Evolutionary conservation across 73 alveolate species (phyloP), one percentile per base, ranked within the genome.

Genomic region (Paramecium pentaurelia): DNA sequence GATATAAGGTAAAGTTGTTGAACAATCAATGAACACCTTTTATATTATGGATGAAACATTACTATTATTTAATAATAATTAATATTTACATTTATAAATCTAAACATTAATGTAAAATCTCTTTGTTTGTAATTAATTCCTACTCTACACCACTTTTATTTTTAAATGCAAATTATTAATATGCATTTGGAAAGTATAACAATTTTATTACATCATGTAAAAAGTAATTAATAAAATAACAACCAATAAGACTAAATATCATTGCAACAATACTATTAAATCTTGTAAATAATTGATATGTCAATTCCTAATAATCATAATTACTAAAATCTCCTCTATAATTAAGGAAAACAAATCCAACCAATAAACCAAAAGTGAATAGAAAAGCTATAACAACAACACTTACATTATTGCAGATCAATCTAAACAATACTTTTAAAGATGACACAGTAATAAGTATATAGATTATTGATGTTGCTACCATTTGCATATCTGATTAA

Each of bases 251-350:
- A 42, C 77, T 16, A 47, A 80, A 80, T 25, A 80, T 9, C 18
- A 80, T 80, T 0, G 91, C 91, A 32, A 80, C 91, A 3, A 80
- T 80, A 8, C 77, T 45, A 80, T 80, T 80, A 25, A n/a, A 80
- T 45, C 91, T 40, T 16, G 75, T 40, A 80, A 80, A 80, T 25
- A 80, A 47, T 27, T 80, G 30, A 27, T 80, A 49, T 4, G 91
- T 80, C 34, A 80, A 47, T 45, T 80, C 71, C 14, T 80, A 16
- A 80, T 80, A 80, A 47, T 80, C 91, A 34, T 2, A 80, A 32
- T 80, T 42, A 14, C 64, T 32, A 45, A 80, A 80, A 25, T 80
- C 51, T 14, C 77, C 91, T 80, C 91, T 80, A 47, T 45, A 27
- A 49, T 80, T 80, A 16, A 80, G 27, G 1, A 80, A 49, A 27